Percentiles rank a stretch among this genome's conserved stretches.
These are phyloP conservation scores for Albophoma yamanashiensis DNA, from an alignment of 2,329 filamentous ascomycete species.

Conservation along the genomic window DNA sequence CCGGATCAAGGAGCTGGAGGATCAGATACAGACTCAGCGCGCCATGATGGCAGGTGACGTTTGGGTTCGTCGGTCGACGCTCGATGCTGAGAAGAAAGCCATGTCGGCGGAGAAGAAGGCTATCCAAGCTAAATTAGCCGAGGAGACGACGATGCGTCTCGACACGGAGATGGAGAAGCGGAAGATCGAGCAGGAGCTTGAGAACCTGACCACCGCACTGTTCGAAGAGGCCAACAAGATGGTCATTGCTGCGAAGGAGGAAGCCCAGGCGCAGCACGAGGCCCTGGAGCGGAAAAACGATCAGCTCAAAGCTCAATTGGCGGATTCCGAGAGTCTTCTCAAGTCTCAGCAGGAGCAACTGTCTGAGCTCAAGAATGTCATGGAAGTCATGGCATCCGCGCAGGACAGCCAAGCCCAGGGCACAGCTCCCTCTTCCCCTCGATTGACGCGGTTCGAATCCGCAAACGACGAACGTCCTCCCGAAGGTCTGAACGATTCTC, in stretches of 20 bases:
- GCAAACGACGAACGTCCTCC: conserved; percentile 31
- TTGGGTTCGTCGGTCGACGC: conserved; percentile 61
- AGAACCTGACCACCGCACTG: conserved; percentile 81
- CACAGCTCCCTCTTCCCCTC: conserved; percentile 77
- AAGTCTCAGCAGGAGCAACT: conserved; percentile 90
- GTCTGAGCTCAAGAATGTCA: conserved; percentile 78
- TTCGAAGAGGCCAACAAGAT: conserved; percentile 99
- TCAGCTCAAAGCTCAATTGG: conserved; percentile 73
- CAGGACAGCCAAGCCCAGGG: conserved; percentile 60
- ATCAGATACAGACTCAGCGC: conserved; percentile 53
- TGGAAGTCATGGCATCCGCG: conserved; percentile 74
- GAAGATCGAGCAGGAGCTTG: conserved; percentile 84
- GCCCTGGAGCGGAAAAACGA: conserved; percentile 75
- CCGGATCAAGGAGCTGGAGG: conserved; percentile 58
- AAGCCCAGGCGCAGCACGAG: conserved; percentile 78
- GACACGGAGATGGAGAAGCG: conserved; percentile 71
- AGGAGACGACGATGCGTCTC: conserved; percentile 54
- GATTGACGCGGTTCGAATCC: conserved; percentile 56
- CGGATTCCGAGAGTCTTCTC: conserved; percentile 76
- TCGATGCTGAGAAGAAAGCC: conserved; percentile 60
- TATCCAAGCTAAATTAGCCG: conserved; percentile 46
- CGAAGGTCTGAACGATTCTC: conserved; percentile 20
- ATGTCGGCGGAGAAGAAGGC: conserved; percentile 49
- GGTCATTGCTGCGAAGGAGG: conserved; percentile 80
- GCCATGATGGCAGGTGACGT: conserved; percentile 64